Evolutionary conservation across 179 eudicot genomes (phyloP).

Genomic region (Corrigiola litoralis): DNA sequence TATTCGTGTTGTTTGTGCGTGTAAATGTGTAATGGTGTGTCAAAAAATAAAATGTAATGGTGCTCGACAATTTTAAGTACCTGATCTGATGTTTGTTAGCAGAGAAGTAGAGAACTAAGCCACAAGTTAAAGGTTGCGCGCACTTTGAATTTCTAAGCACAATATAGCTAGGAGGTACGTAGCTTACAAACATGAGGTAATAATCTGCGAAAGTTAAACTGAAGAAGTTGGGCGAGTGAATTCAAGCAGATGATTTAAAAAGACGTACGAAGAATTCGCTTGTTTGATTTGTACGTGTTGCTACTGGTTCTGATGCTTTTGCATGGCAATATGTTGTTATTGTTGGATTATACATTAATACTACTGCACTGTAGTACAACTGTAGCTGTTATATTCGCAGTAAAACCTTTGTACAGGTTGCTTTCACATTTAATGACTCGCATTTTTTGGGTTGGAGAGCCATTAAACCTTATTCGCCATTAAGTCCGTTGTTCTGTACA

Average conservation of each 20-base stretch:
- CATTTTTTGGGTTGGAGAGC: slow-evolving; percentile 25
- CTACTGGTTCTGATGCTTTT: no score
- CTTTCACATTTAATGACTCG: slow-evolving; percentile 21
- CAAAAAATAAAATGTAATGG: no score
- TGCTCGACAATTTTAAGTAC: no score
- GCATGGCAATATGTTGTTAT: not conserved
- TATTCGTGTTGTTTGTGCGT: no score
- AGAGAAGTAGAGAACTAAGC: no score
- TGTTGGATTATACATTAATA: slow-evolving; percentile 2
- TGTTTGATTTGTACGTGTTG: not conserved
- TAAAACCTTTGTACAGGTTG: slow-evolving; percentile 10
- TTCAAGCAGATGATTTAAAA: slow-evolving; percentile 3
- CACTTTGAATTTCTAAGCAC: no score
- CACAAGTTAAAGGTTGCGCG: no score
- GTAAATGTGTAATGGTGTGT: no score
- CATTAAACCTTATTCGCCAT: not conserved
- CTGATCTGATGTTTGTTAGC: no score
- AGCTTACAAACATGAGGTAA: not conserved
- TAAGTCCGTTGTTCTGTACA: not conserved
- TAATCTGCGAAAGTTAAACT: not conserved
- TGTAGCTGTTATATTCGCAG: slow-evolving; percentile 1
- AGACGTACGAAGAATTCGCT: not conserved
- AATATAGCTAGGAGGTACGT: not conserved
- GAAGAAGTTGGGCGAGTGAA: not conserved
- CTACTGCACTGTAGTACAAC: not conserved